phyloP scores from a whole-genome alignment of 1,284 basidiomycete species.

The Rhodofomes roseus region DNA sequence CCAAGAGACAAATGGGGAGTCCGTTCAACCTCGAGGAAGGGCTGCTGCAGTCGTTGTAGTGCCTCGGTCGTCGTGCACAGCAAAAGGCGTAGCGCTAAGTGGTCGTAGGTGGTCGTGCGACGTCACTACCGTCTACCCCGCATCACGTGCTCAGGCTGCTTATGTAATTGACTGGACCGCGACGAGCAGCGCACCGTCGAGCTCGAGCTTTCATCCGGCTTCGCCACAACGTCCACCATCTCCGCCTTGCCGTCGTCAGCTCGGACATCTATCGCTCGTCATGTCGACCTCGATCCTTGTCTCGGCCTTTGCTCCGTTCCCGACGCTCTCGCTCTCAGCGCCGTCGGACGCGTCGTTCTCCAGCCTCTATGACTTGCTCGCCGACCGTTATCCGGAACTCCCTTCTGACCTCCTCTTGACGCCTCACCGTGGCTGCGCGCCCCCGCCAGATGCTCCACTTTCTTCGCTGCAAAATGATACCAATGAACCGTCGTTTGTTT shows the following conservation, averaged over 20 bases:
- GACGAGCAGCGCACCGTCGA: no score
- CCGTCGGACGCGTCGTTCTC: slow-evolving; percentile 47
- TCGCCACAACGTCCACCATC: no score
- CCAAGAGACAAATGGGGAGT: no score
- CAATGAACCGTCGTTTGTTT: slow-evolving; percentile 39
- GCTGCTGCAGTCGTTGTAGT: no score
- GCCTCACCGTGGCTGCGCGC: slow-evolving; percentile 47
- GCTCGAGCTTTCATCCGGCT: no score
- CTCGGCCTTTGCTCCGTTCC: slow-evolving; percentile 74
- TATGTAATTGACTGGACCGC: not conserved
- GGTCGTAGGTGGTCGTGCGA: no score
- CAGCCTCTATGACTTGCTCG: slow-evolving; percentile 50
- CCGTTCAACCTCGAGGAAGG: no score
- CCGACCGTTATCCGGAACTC: slow-evolving; percentile 53
- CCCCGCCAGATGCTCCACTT: slow-evolving; percentile 37
- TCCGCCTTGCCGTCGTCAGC: no score
- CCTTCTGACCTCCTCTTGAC: slow-evolving; percentile 53
- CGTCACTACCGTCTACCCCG: not conserved
- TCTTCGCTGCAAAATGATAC: slow-evolving; percentile 36
- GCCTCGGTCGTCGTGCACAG: no score
- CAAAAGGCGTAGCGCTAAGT: no score
- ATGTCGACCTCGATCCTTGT: slow-evolving; percentile 59
- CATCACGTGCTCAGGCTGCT: slow-evolving; percentile 1
- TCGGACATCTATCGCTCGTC: no score
- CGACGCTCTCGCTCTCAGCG: slow-evolving; percentile 62